Percentiles rank a stretch among this genome's conserved stretches.
phyloP scores from a whole-genome alignment of 2,329 filamentous ascomycete species.

The Colletotrichum gloeosporioides region DNA sequence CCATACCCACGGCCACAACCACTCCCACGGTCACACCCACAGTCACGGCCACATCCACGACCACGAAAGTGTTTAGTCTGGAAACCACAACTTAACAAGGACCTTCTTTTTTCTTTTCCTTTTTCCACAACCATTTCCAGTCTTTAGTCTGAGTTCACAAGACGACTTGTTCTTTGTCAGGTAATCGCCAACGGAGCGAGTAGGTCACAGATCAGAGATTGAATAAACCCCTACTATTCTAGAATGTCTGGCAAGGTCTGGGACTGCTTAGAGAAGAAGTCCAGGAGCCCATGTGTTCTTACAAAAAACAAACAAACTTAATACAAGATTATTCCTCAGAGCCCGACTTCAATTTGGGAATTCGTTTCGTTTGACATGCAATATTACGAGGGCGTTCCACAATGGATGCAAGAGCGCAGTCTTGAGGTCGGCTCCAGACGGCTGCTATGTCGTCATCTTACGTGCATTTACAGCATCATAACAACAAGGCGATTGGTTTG shows the following conservation, averaged over 20 bases:
- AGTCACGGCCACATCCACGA: background rate
- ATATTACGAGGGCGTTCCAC: background rate
- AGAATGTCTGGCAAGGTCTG: background rate
- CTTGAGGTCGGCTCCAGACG: background rate
- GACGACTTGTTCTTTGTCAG: background rate
- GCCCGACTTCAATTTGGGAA: background rate
- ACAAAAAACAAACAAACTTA: background rate
- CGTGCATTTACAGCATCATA: background rate
- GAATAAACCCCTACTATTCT: background rate
- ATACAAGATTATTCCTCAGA: background rate
- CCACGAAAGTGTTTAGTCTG: background rate
- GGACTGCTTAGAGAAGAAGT: background rate
- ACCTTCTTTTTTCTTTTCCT: background rate
- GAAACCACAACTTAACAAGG: background rate
- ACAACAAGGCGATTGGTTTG: background rate
- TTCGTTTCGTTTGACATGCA: background rate
- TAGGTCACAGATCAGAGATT: background rate
- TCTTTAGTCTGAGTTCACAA: background rate
- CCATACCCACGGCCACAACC: background rate
- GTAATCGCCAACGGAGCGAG: background rate
- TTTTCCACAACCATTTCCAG: background rate
- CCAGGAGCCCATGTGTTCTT: background rate
- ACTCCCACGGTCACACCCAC: background rate
- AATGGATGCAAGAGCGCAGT: background rate
- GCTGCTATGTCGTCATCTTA: background rate